These are phyloP conservation scores for Neurospora sp. DNA, from an alignment of 2,329 filamentous ascomycete species.

Conservation along the genomic window DNA sequence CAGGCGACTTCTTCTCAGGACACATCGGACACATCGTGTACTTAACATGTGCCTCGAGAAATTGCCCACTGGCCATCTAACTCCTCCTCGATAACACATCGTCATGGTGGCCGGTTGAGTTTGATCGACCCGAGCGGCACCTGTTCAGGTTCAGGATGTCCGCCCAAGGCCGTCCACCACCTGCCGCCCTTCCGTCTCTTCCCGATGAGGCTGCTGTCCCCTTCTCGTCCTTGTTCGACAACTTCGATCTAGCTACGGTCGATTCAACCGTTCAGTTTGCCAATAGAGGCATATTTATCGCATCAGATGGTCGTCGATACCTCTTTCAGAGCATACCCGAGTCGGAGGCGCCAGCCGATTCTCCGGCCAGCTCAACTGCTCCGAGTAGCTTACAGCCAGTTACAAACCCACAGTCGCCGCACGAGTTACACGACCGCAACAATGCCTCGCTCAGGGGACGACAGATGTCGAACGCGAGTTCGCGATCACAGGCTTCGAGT, in stretches of 20 bases:
- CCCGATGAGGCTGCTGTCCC: conserved; percentile 17
- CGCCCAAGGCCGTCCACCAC: conserved; percentile 14
- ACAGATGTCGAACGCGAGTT: background rate
- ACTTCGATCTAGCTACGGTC: conserved; percentile 18
- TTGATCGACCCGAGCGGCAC: conserved; percentile 14
- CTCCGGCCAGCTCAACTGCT: background rate
- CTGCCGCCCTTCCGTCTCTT: conserved; percentile 17
- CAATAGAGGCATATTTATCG: conserved; percentile 19
- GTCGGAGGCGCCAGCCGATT: background rate
- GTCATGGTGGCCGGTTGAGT: too few relatives aligned
- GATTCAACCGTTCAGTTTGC: conserved; percentile 19
- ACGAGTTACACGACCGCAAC: background rate
- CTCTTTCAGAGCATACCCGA: conserved; percentile 18
- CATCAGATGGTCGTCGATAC: conserved; percentile 18
- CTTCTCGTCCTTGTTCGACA: conserved; percentile 19
- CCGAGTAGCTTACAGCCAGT: background rate
- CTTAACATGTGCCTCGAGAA: background rate
- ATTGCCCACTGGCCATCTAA: background rate
- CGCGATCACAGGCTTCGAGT: background rate
- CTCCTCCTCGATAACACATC: too few relatives aligned
- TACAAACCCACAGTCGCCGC: background rate
- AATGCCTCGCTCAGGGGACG: background rate
- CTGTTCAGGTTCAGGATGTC: conserved; percentile 15
- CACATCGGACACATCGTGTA: background rate
- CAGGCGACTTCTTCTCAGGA: background rate